Base-by-base conservation (phyloP, 2,329 filamentous ascomycete species). In the Domatiomyces catenatus region DNA sequence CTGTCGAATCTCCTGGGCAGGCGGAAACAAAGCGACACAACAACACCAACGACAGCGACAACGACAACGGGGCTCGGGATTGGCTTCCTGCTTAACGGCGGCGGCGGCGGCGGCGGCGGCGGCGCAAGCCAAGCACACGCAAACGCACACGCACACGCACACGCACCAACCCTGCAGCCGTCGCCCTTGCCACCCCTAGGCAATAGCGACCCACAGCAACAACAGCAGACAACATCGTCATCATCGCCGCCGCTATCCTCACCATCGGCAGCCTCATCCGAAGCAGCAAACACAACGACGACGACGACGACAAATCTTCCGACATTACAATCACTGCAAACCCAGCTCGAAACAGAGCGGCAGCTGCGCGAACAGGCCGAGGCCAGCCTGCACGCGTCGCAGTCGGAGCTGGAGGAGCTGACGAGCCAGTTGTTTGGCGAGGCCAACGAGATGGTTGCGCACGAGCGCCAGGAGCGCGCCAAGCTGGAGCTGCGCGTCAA, bases 361-460 rank as follows among this genome's bases (percentile, higher is more conserved):
- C 65, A 63, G 5, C 66, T 75, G 48, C 75, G 79, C 28, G 69
- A 71, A 49, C 72, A 73, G n/a, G 77, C 77, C 0, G 79, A 82
- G 60, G 69, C 68, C 24, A 72, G 74, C 53, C 66, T 77, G 2
- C 69, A 71, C 36, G 71, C 73, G 48, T 71, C 77, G 15, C 75
- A 72, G 54, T 69, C 65, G 1, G 79, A 82, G 62, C 69, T 82
- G 26, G 79, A 81, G 57, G 79, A 82, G 49, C 63, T 82, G 52
- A 79, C 74, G 10, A 74, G 73, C 28, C 72, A 73, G 51, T 62
- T 82, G 7, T 82, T 82, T 62, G 74, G 75, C 48, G 75, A 81
- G 60, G 79, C 79, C 28, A 81, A 81, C 53, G 78, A 81, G 63
- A 81, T 82, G 78, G 79, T 82, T 7, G 77, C 78, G 2, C 67